Conservation (phyloP, 2,329 filamentous ascomycete species). For the Claviceps spartinae region DNA sequence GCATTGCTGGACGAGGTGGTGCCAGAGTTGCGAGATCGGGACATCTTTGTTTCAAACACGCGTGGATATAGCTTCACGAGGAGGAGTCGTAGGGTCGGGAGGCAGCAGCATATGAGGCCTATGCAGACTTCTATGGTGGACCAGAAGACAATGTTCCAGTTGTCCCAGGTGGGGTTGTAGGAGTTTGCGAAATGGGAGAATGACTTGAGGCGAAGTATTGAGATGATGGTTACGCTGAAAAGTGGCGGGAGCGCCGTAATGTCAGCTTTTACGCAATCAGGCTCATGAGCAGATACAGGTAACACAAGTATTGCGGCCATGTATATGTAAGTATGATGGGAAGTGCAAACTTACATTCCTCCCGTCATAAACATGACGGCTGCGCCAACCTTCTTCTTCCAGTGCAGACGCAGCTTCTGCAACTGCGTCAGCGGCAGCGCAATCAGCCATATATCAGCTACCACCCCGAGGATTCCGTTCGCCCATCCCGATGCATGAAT, state of each 20-base stretch:
- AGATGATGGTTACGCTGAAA: conserved; percentile 13
- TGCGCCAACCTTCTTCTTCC: conserved; percentile 18
- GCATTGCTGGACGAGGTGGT: conserved; percentile 1
- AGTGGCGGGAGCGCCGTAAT: neutral
- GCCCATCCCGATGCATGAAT: conserved; percentile 31
- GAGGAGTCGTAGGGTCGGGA: conserved; percentile 14
- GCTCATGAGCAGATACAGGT: neutral
- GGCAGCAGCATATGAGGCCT: conserved; percentile 15
- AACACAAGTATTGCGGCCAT: neutral
- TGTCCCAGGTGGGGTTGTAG: conserved; percentile 14
- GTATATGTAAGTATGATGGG: neutral
- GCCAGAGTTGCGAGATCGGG: neutral
- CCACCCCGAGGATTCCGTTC: conserved; percentile 32
- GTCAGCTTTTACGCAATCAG: neutral
- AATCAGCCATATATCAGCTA: conserved; percentile 32
- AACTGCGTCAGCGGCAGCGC: conserved; percentile 28
- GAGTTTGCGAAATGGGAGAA: conserved; percentile 12
- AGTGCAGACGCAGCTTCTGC: conserved; percentile 18
- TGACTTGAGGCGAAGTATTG: conserved; percentile 12
- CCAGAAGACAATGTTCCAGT: conserved; percentile 12
- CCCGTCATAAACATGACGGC: conserved; percentile 30
- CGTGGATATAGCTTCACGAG: conserved; percentile 5
- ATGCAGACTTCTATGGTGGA: conserved; percentile 14
- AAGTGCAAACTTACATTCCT: conserved; percentile 13
- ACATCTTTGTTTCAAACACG: neutral